Evolutionary conservation across 768 basidiomycete genomes (phyloP).

Genomic region (Artomyces pyxidatus): DNA sequence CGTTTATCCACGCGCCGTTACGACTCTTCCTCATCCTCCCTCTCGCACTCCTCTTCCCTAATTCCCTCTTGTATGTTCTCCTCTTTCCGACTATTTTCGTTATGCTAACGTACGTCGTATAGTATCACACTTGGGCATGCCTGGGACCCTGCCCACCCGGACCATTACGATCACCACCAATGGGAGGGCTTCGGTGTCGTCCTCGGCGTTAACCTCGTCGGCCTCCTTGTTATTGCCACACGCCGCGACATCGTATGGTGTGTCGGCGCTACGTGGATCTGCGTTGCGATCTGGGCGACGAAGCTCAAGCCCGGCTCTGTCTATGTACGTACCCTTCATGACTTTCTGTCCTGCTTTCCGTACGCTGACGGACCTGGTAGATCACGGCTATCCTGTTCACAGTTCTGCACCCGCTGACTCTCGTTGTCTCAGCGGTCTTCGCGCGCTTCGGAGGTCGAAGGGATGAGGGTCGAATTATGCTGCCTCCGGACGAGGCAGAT

Average conservation of each 20-base stretch:
- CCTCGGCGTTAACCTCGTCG: conserved; percentile 46
- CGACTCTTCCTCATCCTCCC: conserved; percentile 55
- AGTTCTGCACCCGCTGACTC: conserved; percentile 52
- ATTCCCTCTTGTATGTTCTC: conserved; percentile 45
- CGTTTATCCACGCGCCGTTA: conserved; percentile 84
- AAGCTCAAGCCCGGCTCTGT: conserved; percentile 58
- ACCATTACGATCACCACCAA: conserved; percentile 50
- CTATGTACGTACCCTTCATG: conserved; percentile 37
- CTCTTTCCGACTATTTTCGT: neutral
- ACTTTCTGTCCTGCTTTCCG: neutral
- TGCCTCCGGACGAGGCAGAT: conserved; percentile 32
- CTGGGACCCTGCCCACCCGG: conserved; percentile 43
- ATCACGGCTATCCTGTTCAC: conserved; percentile 58
- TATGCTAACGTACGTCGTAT: neutral
- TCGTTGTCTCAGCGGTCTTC: conserved; percentile 39
- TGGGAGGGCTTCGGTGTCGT: conserved; percentile 72
- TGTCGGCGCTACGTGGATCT: conserved; percentile 66
- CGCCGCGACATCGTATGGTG: conserved; percentile 70
- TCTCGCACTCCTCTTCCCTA: conserved; percentile 49
- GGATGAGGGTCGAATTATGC: conserved; percentile 30
- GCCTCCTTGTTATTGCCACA: conserved; percentile 43
- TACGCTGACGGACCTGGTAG: conserved; percentile 26
- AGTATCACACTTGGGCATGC: conserved; percentile 66
- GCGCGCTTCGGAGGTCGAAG: conserved; percentile 22
- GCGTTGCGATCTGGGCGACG: conserved; percentile 52